Percentiles rank a stretch among this genome's conserved stretches.
phyloP scores from a whole-genome alignment of 2,329 filamentous ascomycete genomes.

The Ceratocystis variospora region DNA sequence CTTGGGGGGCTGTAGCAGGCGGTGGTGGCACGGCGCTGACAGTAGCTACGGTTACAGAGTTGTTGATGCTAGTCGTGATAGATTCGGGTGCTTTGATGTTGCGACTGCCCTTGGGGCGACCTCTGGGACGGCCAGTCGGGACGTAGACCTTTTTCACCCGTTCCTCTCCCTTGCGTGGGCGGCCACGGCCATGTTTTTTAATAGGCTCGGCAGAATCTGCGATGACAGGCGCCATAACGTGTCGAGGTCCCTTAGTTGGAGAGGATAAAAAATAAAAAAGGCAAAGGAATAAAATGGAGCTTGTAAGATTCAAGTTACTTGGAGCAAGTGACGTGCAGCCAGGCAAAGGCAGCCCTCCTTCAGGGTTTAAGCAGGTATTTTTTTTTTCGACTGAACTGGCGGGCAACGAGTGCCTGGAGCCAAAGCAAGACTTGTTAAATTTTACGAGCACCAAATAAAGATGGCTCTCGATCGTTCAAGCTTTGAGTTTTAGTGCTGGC shows the following conservation, averaged over 20 bases:
- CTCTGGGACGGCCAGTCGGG: constrained; percentile 31
- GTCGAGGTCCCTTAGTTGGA: neutral
- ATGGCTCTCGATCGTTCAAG: neutral
- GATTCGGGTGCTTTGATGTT: constrained; percentile 21
- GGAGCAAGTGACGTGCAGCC: too few species aligned
- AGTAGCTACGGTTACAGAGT: neutral
- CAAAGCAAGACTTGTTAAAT: neutral
- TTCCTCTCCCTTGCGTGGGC: constrained; percentile 30
- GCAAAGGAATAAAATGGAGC: neutral
- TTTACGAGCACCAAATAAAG: neutral
- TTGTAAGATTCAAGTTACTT: neutral
- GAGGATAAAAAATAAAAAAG: neutral
- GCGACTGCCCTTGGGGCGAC: constrained; percentile 30
- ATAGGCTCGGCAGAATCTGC: constrained; percentile 16
- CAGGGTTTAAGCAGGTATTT: neutral
- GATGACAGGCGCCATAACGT: constrained; percentile 20
- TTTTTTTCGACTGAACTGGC: neutral
- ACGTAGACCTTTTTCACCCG: constrained; percentile 29
- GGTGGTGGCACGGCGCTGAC: neutral
- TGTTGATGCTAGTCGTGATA: neutral
- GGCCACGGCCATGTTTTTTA: constrained; percentile 26
- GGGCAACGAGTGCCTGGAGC: neutral
- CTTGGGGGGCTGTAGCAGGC: neutral
- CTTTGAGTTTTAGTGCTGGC: neutral
- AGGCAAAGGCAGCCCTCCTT: neutral